Percentiles rank a stretch among this genome's conserved stretches.
Conservation (phyloP, 345 rosid genomes). For the Angophora floribunda region DNA sequence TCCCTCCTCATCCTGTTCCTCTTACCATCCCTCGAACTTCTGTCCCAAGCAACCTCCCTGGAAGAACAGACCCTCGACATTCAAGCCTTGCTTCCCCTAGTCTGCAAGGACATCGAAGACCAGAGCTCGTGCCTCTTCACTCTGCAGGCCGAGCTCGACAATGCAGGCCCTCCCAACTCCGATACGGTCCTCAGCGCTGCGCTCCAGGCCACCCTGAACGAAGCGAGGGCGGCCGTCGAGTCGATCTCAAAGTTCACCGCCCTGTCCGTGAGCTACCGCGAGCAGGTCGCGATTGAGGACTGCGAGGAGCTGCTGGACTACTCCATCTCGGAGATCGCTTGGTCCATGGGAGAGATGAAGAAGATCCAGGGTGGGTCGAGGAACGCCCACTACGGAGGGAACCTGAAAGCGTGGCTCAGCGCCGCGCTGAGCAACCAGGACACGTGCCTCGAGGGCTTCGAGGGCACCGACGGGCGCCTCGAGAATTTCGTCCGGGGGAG, state of each 20-base stretch:
- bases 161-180: conserved; percentile 13
- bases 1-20: conserved; percentile 23
- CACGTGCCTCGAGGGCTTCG: conserved; percentile 88
- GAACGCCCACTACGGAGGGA: conserved; percentile 36
- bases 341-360: conserved; percentile 79
- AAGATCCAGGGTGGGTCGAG: conserved; percentile 40
- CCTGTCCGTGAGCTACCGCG: conserved; percentile 59
- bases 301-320: conserved; percentile 89
- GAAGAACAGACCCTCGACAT: conserved; percentile 17
- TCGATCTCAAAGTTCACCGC: conserved; percentile 41
- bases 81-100: conserved; percentile 29
- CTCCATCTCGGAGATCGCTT: conserved; percentile 87
- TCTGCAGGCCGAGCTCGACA: conserved; percentile 24
- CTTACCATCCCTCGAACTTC: conserved; percentile 18
- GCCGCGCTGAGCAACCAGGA: conserved; percentile 92
- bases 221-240: conserved; percentile 56
- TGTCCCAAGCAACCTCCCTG: conserved; percentile 8
- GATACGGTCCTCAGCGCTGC: conserved; percentile 55
- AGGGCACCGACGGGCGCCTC: conserved; percentile 63
- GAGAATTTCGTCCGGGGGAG: conserved; percentile 55
- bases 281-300: conserved; percentile 75
- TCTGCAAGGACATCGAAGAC: conserved; percentile 36
- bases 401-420: conserved; percentile 76
- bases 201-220: conserved; percentile 41
- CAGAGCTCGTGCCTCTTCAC: conserved; percentile 40